phyloP scores from a whole-genome alignment of 129 eudicot species.

The Tagetes patula region DNA sequence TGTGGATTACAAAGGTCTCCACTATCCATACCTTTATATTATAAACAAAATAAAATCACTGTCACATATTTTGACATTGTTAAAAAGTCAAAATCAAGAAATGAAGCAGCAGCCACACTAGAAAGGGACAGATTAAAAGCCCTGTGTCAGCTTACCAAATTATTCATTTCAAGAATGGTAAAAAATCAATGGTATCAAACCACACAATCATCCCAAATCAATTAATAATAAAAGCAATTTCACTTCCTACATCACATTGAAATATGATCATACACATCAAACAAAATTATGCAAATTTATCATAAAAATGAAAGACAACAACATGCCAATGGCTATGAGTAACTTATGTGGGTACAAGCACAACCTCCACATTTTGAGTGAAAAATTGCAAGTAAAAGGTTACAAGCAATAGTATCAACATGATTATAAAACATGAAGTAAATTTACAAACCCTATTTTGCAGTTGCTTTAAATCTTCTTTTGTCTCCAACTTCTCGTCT shows the following conservation, averaged over 20 bases:
- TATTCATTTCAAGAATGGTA: constrained; percentile 6
- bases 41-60: not conserved
- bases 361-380: constrained; percentile 38
- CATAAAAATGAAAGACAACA: not conserved
- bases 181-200: not conserved
- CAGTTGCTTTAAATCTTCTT: constrained; percentile 46
- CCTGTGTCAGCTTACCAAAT: constrained; percentile 1
- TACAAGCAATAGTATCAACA: constrained; percentile 48
- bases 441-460: constrained; percentile 47
- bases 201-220: not conserved
- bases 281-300: constrained; percentile 17
- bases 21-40: constrained; percentile 5
- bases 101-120: constrained; percentile 2
- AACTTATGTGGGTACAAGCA: constrained; percentile 74
- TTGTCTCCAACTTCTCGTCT: constrained; percentile 41
- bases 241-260: not conserved
- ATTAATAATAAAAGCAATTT: not conserved
- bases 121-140: not conserved
- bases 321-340: constrained; percentile 3
- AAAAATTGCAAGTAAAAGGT: constrained; percentile 39
- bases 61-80: constrained; percentile 13
- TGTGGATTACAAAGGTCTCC: constrained; percentile 18
- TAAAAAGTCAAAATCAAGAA: not conserved
- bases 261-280: not conserved
- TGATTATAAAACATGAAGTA: constrained; percentile 45